Conservation (phyloP, 441 rosid species). For the Erodium texanum region DNA sequence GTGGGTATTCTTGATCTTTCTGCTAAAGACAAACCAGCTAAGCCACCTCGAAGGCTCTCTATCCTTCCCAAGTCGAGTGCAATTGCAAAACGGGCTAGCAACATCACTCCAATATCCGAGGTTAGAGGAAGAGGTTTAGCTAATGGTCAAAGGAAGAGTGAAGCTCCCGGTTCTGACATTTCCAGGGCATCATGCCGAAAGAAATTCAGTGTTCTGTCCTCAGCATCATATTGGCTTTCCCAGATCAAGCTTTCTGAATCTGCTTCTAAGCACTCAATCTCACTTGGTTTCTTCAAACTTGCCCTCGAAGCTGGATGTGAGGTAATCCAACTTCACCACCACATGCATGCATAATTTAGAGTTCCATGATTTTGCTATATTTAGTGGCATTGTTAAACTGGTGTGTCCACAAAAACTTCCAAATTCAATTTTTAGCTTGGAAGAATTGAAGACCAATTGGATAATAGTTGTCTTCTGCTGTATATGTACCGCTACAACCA, state of each 20-base stretch:
- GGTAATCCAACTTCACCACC: conserved; percentile 29
- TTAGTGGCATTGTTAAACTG: no score
- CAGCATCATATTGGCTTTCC: conserved; percentile 64
- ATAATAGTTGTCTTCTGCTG: neutral
- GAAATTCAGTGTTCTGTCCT: conserved; percentile 39
- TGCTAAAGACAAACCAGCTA: conserved; percentile 53
- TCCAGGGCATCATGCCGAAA: conserved; percentile 42
- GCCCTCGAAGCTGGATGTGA: conserved; percentile 77
- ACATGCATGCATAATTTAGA: neutral
- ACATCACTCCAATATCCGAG: conserved; percentile 51
- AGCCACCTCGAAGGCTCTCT: conserved; percentile 82
- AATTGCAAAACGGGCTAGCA: conserved; percentile 28
- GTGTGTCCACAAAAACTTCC: no score
- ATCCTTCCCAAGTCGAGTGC: conserved; percentile 50
- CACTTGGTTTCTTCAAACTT: conserved; percentile 85
- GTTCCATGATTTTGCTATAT: neutral
- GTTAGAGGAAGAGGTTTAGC: conserved; percentile 34
- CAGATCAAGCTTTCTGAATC: conserved; percentile 79
- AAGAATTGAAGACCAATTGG: neutral
- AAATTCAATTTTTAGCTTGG: neutral
- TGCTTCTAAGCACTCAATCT: conserved; percentile 55
- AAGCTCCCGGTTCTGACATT: conserved; percentile 46
- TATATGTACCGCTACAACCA: neutral
- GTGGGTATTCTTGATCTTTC: conserved; percentile 59
- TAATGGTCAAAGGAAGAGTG: conserved; percentile 17